A percentile compares a stretch with the other conserved stretches of the same genome.
phyloP scores from a whole-genome alignment of 1,284 basidiomycete species.

The Ceratobasidium sp. region DNA sequence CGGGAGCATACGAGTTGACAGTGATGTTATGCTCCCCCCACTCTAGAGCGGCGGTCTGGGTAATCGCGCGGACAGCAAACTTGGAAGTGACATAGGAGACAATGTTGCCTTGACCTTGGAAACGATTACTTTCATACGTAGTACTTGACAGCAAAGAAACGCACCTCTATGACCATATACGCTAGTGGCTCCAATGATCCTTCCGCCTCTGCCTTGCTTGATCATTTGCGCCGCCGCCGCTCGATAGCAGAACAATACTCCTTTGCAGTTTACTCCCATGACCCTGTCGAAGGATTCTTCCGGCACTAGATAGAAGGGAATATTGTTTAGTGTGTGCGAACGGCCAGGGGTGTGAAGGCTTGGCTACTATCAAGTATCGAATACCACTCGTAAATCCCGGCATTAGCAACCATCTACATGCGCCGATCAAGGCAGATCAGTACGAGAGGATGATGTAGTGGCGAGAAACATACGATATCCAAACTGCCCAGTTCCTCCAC shows the following conservation, averaged over 20 bases:
- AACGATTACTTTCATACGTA: no score
- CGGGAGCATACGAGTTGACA: slow-evolving; percentile 49
- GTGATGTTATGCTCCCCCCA: slow-evolving; percentile 48
- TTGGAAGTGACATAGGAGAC: slow-evolving; percentile 50
- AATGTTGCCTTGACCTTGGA: neutral
- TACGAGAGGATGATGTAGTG: neutral
- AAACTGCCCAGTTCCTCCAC: slow-evolving; percentile 49
- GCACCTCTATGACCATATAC: neutral
- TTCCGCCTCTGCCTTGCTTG: slow-evolving; percentile 55
- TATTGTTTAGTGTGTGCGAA: neutral
- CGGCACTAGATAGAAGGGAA: neutral
- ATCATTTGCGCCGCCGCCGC: slow-evolving; percentile 56
- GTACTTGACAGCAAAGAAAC: no score
- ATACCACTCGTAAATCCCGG: slow-evolving; percentile 45
- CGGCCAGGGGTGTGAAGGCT: neutral
- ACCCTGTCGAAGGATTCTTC: slow-evolving; percentile 48
- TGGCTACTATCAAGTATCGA: slow-evolving; percentile 11
- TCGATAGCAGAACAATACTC: slow-evolving; percentile 57
- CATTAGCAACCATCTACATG: slow-evolving; percentile 50
- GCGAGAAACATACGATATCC: slow-evolving; percentile 10
- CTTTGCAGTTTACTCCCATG: slow-evolving; percentile 54
- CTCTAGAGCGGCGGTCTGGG: slow-evolving; percentile 51
- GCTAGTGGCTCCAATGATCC: slow-evolving; percentile 54
- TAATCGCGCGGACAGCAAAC: slow-evolving; percentile 53
- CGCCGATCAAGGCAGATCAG: slow-evolving; percentile 41